Evolutionary conservation across 768 basidiomycete genomes (phyloP), one percentile per base, ranked within the genome.

Genomic region (Cystobasidium onofrii): DNA sequence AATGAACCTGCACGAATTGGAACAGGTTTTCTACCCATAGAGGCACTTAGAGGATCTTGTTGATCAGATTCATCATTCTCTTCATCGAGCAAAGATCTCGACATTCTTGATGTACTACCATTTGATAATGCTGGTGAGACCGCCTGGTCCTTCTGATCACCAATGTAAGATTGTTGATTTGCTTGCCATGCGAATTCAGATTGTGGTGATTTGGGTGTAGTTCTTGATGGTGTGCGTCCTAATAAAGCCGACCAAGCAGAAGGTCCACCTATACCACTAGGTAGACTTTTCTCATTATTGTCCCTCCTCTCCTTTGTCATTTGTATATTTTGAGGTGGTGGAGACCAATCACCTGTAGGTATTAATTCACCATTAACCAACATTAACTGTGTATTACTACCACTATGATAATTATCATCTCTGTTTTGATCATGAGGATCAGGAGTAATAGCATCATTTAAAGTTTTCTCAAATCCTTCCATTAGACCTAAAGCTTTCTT

Each of bases 401-500:
- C 31, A 25, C 7, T 15, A 27, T 34, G 3, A 43, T 39, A 7
- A 39, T 44, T 7, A 7, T 60, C 7, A 52, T 36, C 33, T 29
- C 15, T 54, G 4, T 25, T 18, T 36, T 29, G 20, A 1, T 31
- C 55, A 36, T 29, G 12, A 18, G 54, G 66, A 69, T 46, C 66
- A 34, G 31, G 39, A 31, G 50, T 41, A 10, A 73, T 29, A 27
- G 63, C 62, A 25, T 64, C 62, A 23, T 34, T 25, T 10, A 75
- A 34, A 12, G 67, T 62, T 43, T 55, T 60, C 36, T 75, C 74
- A 36, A 75, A 70, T 20, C 41, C 70, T 20, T 75, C 74, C 67
- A 75, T 57, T 10, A 71, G 23, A 13, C 31, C 33, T 50, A 75
- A 12, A 9, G 64, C 57, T 20, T 60, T 60, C 34, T 61, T 36